Conservation (phyloP, 345 rosid genomes). For the Pugionium dolabratum region DNA sequence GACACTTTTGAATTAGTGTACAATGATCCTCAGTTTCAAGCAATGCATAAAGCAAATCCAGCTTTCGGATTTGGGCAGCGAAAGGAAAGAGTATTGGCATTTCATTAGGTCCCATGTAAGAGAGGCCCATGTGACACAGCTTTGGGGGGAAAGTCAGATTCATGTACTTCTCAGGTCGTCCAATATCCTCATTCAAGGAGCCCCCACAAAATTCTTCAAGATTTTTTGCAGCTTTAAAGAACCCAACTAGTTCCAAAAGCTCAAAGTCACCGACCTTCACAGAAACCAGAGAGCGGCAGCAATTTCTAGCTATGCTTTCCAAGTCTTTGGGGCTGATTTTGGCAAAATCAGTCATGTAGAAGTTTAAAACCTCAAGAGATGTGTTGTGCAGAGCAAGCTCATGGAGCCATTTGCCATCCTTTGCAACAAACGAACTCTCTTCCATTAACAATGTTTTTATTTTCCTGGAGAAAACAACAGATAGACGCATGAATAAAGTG, state of each 20-base stretch:
- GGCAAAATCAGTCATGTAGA: slow-evolving; percentile 74
- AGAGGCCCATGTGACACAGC: slow-evolving; percentile 69
- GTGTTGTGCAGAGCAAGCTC: slow-evolving; percentile 75
- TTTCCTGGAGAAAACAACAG: slow-evolving; percentile 50
- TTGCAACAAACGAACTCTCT: slow-evolving; percentile 68
- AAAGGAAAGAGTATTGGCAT: slow-evolving; percentile 79
- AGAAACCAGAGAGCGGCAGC: slow-evolving; percentile 60
- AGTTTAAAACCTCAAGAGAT: slow-evolving; percentile 76
- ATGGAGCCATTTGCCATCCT: slow-evolving; percentile 84
- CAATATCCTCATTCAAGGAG: slow-evolving; percentile 54
- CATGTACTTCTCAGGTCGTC: slow-evolving; percentile 52
- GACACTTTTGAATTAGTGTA: slow-evolving; percentile 69
- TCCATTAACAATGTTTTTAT: slow-evolving; percentile 76
- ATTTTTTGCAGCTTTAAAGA: slow-evolving; percentile 62
- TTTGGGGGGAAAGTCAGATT: slow-evolving; percentile 58
- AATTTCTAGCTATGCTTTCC: slow-evolving; percentile 73
- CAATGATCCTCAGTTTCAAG: slow-evolving; percentile 88
- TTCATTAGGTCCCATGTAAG: slow-evolving; percentile 70
- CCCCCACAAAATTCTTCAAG: slow-evolving; percentile 97
- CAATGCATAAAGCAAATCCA: slow-evolving; percentile 87
- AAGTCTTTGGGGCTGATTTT: slow-evolving; percentile 61
- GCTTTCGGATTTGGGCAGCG: slow-evolving; percentile 65
- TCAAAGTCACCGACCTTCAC: slow-evolving; percentile 79
- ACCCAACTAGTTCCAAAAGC: slow-evolving; percentile 64
- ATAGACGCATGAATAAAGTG: background rate